Evolutionary conservation across 768 basidiomycete species (phyloP).

Genomic region (Lyophyllum shimeji): DNA sequence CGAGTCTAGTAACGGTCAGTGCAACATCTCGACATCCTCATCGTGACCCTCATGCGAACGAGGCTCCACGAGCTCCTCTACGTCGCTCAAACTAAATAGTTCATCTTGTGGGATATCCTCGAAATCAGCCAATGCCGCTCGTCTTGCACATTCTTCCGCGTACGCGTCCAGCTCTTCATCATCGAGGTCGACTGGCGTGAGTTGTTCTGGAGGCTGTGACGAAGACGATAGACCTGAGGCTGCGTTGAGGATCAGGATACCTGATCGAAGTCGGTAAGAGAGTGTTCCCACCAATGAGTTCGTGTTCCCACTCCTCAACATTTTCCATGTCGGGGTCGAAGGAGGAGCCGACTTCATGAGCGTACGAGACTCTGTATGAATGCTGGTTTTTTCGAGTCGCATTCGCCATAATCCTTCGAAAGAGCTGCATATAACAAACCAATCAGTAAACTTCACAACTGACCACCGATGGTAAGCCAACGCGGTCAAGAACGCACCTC

Average conservation of each 20-base stretch:
- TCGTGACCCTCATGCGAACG: constrained; percentile 2
- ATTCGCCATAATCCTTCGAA: constrained; percentile 62
- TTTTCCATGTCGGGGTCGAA: constrained; percentile 76
- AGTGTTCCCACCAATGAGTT: constrained; percentile 40
- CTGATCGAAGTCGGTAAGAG: background rate
- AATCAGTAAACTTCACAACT: background rate
- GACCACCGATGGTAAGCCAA: no score
- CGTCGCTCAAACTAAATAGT: constrained; percentile 34
- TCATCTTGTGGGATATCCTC: constrained; percentile 47
- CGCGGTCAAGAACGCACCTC: constrained; percentile 39
- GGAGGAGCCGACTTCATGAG: constrained; percentile 70
- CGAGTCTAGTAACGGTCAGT: background rate
- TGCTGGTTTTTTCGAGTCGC: constrained; percentile 48
- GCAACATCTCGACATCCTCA: constrained; percentile 29
- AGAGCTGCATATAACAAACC: constrained; percentile 45
- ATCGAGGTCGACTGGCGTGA: constrained; percentile 46
- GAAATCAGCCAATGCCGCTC: constrained; percentile 42
- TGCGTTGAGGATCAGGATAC: background rate
- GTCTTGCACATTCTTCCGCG: constrained; percentile 50
- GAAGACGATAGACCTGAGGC: constrained; percentile 1
- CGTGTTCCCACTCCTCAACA: constrained; percentile 56
- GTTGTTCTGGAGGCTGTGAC: constrained; percentile 15
- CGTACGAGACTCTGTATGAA: constrained; percentile 62
- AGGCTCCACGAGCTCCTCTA: constrained; percentile 21
- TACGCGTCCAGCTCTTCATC: constrained; percentile 60